Base-by-base conservation (phyloP, 2,329 filamentous ascomycete genomes). In the Leptodontidium sp. region DNA sequence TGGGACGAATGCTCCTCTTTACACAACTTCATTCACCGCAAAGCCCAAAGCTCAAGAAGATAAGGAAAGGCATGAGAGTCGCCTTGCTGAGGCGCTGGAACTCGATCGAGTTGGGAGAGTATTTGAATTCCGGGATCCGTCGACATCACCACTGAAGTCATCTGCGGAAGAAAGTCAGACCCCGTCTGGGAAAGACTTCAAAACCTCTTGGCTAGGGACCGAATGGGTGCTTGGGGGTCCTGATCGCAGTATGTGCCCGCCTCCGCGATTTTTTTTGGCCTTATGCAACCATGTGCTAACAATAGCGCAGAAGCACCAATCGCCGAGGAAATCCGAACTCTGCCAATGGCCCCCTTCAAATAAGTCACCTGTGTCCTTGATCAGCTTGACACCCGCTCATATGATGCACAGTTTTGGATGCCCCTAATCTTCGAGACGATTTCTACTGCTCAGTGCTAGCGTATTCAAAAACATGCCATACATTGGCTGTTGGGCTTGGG, bases 381-480 rank as follows among this genome's bases (percentile, higher is more conserved):
- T 14, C 35, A 40, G 47, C 21, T 17, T 14, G 45, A 35, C 58
- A 65, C 38, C 65, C 26, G 53, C 77, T 85, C 66, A 84, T 76
- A 68, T 17, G 1, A n/a, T 17, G 11, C 71, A 91, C 89, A 81
- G 92, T 98, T 7, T 85, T 99, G 5, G 93, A 98, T 81, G 95
- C 95, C 9, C 94, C 94, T 2, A 88, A 89, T 63, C 84, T 98
- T n/a, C 89, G 93, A 67, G 94, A 98, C 75, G 95, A 99, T 79
- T 99, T 94, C 79, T 99, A 99, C 79, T 98, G 94, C 81, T 96
- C 94, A 0, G 86, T 94, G 2, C 85, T 99, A 65, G 93, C 96
- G 11, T 98, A 97, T 79, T 97, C 91, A 0, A 80, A 86, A 50
- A 91, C 88, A 8, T 87, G 89, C 62, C 87, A 91, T 64, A 92